Percentiles rank a stretch among this genome's conserved stretches.
Evolutionary conservation across 495 filamentous ascomycete species (phyloP).

Genomic region (Aspergillus avenaceus): DNA sequence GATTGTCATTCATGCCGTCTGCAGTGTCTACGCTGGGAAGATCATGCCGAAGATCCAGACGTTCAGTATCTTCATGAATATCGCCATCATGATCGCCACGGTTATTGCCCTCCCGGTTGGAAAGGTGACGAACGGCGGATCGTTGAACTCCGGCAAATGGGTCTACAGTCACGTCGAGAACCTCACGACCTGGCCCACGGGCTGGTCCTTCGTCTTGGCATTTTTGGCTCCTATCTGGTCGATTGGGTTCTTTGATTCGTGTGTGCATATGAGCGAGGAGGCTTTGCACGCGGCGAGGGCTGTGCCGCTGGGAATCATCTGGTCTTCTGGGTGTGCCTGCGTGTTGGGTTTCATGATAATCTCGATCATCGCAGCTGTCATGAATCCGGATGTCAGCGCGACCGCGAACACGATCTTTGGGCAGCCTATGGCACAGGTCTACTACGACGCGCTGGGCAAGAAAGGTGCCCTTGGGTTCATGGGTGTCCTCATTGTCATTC

Average conservation of each 20-base stretch:
- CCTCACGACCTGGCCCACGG: slow-evolving; percentile 53
- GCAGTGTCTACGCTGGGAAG: slow-evolving; percentile 50
- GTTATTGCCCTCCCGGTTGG: slow-evolving; percentile 64
- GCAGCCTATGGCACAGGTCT: slow-evolving; percentile 48
- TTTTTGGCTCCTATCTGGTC: slow-evolving; percentile 63
- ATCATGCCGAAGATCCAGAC: slow-evolving; percentile 67
- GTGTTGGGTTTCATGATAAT: slow-evolving; percentile 55
- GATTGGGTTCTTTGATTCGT: slow-evolving; percentile 50
- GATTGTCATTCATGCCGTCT: slow-evolving; percentile 54
- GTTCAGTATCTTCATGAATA: slow-evolving; percentile 57
- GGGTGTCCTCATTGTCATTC: slow-evolving; percentile 36
- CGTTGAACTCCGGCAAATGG: slow-evolving; percentile 34
- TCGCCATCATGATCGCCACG: slow-evolving; percentile 59
- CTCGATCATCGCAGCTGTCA: slow-evolving; percentile 36
- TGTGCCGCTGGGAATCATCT: slow-evolving; percentile 57
- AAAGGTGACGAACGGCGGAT: slow-evolving; percentile 25
- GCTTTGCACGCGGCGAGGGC: slow-evolving; percentile 55
- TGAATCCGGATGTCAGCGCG: slow-evolving; percentile 33
- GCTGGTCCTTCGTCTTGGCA: slow-evolving; percentile 57
- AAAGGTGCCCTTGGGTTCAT: slow-evolving; percentile 44
- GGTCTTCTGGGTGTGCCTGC: slow-evolving; percentile 34
- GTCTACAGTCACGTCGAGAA: slow-evolving; percentile 45
- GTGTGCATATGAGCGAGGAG: slow-evolving; percentile 59
- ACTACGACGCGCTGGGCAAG: slow-evolving; percentile 44
- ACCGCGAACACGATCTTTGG: slow-evolving; percentile 32